These are phyloP conservation scores for Rhynchospora pubera DNA, from an alignment of 176 grass and related monocot genomes.

Conservation along the genomic window DNA sequence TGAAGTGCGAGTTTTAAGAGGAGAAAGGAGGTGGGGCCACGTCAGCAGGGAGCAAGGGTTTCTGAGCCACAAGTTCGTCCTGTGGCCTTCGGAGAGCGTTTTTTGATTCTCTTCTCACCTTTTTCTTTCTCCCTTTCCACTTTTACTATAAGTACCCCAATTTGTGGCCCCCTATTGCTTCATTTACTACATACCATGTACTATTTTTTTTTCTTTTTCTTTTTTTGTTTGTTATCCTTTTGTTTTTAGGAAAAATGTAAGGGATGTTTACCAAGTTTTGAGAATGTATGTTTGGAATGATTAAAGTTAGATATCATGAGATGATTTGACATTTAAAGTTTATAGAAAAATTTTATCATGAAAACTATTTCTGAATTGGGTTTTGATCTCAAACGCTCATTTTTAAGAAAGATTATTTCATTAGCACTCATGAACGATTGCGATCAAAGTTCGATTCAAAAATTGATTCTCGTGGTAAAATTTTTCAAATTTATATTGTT, in stretches of 20 bases:
- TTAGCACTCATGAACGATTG: too few relatives aligned
- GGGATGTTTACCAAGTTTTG: background rate
- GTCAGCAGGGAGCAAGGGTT: conserved; percentile 19
- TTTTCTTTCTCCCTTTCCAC: conserved; percentile 8
- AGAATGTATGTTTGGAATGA: background rate
- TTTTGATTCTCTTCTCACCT: conserved; percentile 49
- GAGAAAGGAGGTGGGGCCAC: conserved; percentile 20
- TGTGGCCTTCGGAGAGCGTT: conserved; percentile 53
- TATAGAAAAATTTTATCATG: too few relatives aligned
- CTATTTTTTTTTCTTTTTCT: background rate
- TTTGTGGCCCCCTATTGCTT: background rate
- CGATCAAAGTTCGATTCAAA: too few relatives aligned
- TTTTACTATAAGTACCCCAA: conserved; percentile 27
- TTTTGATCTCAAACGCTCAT: too few relatives aligned
- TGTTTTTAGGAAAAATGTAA: background rate
- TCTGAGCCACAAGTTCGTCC: conserved; percentile 76
- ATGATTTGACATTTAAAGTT: background rate
- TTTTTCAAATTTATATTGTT: too few relatives aligned
- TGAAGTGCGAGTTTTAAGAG: conserved; percentile 35
- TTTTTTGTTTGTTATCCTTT: too few relatives aligned
- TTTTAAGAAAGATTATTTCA: too few relatives aligned
- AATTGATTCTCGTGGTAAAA: too few relatives aligned
- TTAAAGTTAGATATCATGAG: background rate
- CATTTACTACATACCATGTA: too few relatives aligned
- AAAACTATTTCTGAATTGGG: too few relatives aligned